Evolutionary conservation across 495 filamentous ascomycete genomes (phyloP), one percentile per base, ranked within the genome.

Genomic region (Tuber calosporum): DNA sequence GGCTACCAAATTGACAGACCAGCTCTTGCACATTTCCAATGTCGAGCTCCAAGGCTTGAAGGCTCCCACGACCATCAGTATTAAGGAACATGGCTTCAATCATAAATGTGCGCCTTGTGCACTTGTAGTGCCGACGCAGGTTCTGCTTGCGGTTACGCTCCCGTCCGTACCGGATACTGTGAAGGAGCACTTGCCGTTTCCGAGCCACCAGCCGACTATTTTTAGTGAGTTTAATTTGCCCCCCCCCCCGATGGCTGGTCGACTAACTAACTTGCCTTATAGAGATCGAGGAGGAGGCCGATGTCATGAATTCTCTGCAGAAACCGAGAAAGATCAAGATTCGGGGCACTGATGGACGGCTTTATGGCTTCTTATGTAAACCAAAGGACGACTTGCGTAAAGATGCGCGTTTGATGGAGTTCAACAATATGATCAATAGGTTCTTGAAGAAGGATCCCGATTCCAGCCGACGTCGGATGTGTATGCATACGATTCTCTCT

Each of bases 391-490:
- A 99, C 82, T 86, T 99, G 7, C 91, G 95, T 9, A 98, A 97
- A 77, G 95, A 99, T 75, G 93, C 97, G 79, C 91, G 95, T 67
- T 88, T 99, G 34, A 98, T 99, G 96, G 96, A 98, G 81, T 99
- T 98, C 86, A 97, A 97, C 81, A 89, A 90, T 72, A 94, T 97
- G 90, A 97, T 99, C 84, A 97, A 98, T 81, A 88, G 96, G 72
- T 91, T 93, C 37, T 83, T 99, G 41, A 96, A 96, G 79, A 88
- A 90, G 74, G 94, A 98, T 79, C 90, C 93, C 22, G 94, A 97
- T 80, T 90, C 92, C 15, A 94, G 92, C 83, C 90, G 90, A 81
- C 88, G 95, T 53, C 91, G 88, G 73, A 86, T 92, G 79, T 92
- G 86, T 88, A 82, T 80, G 86, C 82, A 20, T 30, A 17, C 19